A percentile compares a stretch with the other conserved stretches of the same genome.
phyloP scores from a whole-genome alignment of 441 rosid species.

The Erodium moschatum region DNA sequence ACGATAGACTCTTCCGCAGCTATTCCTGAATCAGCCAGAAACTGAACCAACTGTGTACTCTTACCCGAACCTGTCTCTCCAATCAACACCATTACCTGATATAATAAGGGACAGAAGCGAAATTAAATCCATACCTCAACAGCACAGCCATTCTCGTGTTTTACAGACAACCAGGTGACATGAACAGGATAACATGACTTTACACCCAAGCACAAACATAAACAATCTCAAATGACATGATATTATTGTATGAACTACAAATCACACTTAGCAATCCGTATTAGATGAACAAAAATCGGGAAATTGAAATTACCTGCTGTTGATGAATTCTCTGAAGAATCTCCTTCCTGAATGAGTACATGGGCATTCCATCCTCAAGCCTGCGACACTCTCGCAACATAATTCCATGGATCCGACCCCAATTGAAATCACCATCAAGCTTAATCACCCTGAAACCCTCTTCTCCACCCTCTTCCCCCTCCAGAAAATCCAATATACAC shows the following conservation, averaged over 20 bases:
- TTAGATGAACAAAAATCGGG: neutral
- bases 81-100: slow-evolving; percentile 57
- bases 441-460: slow-evolving; percentile 26
- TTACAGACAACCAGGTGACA: too few species aligned
- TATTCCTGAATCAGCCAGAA: slow-evolving; percentile 77
- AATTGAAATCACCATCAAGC: slow-evolving; percentile 30
- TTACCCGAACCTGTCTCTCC: slow-evolving; percentile 98
- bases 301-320: slow-evolving; percentile 35
- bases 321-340: slow-evolving; percentile 38
- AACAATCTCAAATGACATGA: neutral
- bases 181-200: neutral
- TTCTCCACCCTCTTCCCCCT: neutral
- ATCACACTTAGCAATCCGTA: too few species aligned
- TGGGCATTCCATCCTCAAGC: slow-evolving; percentile 59
- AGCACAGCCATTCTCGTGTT: too few species aligned
- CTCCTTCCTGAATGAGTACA: slow-evolving; percentile 38
- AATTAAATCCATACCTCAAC: neutral
- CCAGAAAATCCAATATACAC: slow-evolving; percentile 35
- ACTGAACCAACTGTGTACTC: slow-evolving; percentile 88
- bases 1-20: slow-evolving; percentile 48
- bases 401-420: slow-evolving; percentile 43
- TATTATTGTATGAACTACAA: neutral
- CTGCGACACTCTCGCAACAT: slow-evolving; percentile 57
- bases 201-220: neutral
- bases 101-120: slow-evolving; percentile 16